phyloP scores from a whole-genome alignment of 352 stramenopile genomes.

The Phytophthora pseudosyringae region DNA sequence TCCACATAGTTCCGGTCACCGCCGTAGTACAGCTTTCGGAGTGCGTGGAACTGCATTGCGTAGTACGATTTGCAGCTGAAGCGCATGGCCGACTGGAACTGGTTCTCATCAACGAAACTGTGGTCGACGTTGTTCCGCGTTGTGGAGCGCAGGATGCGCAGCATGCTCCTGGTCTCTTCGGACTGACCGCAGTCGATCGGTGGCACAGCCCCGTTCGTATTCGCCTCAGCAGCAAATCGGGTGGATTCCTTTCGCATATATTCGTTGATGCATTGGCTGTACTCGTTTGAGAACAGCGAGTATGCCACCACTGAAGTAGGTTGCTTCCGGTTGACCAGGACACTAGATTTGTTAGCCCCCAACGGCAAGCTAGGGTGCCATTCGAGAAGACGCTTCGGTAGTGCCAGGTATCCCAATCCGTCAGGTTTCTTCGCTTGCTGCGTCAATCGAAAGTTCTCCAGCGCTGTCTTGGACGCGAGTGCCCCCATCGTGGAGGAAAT shows the following conservation, averaged over 20 bases:
- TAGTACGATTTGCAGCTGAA: slow-evolving; percentile 92
- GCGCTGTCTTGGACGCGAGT: slow-evolving; percentile 57
- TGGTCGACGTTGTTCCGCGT: slow-evolving; percentile 86
- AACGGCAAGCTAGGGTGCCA: slow-evolving; percentile 83
- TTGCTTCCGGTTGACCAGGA: slow-evolving; percentile 82
- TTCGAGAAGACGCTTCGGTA: slow-evolving; percentile 80
- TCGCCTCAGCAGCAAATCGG: slow-evolving; percentile 42
- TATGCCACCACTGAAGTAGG: slow-evolving; percentile 89
- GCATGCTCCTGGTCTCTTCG: slow-evolving; percentile 52
- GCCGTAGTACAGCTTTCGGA: slow-evolving; percentile 85
- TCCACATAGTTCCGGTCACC: slow-evolving; percentile 89
- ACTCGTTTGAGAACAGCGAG: slow-evolving; percentile 84
- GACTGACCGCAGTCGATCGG: slow-evolving; percentile 29
- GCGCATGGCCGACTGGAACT: slow-evolving; percentile 80
- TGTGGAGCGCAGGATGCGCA: slow-evolving; percentile 69
- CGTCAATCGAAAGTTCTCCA: slow-evolving; percentile 72
- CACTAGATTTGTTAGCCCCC: slow-evolving; percentile 72
- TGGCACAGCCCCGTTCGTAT: slow-evolving; percentile 45
- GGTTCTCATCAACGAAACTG: slow-evolving; percentile 86
- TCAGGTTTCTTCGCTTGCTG: slow-evolving; percentile 70
- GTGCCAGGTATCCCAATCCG: slow-evolving; percentile 70
- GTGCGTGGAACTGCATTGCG: slow-evolving; percentile 88
- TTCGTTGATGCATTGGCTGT: slow-evolving; percentile 76
- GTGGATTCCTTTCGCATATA: slow-evolving; percentile 67
- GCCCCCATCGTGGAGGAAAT: slow-evolving; percentile 73